Conservation (phyloP, 768 basidiomycete species). For the Auricularia auricula-judae region DNA sequence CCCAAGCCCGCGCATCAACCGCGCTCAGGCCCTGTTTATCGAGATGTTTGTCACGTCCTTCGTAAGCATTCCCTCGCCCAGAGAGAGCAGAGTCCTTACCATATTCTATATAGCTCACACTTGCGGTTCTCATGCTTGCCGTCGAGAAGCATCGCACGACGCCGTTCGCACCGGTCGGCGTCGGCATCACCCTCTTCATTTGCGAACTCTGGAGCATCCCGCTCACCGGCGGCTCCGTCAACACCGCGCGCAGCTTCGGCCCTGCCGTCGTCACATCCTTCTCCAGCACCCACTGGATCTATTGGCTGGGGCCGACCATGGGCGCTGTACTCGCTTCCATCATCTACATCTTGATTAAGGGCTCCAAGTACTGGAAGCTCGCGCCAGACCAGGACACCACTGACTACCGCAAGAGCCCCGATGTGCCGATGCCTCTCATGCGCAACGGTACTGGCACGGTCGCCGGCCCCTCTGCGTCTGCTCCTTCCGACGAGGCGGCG, state of each 20-base stretch:
- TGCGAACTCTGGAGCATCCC: conserved; percentile 37
- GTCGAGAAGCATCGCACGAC: conserved; percentile 58
- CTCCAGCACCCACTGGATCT: conserved; percentile 45
- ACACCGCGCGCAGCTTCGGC: conserved; percentile 59
- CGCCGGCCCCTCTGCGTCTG: too few relatives aligned
- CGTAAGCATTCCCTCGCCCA: conserved; percentile 23
- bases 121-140: conserved; percentile 63
- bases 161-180: conserved; percentile 61
- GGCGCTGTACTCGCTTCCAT: conserved; percentile 48
- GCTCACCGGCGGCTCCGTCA: conserved; percentile 52
- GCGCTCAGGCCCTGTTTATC: conserved; percentile 53
- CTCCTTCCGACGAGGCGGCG: too few relatives aligned
- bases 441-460: background rate
- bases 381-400: conserved; percentile 37
- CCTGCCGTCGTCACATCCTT: conserved; percentile 60
- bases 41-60: conserved; percentile 60
- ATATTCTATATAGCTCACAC: conserved; percentile 7
- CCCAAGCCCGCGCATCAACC: conserved; percentile 36
- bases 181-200: conserved; percentile 54
- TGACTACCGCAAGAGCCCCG: conserved; percentile 20
- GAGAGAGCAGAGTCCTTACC: background rate
- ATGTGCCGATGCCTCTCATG: background rate
- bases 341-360: conserved; percentile 50
- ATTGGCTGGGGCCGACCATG: conserved; percentile 49
- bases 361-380: conserved; percentile 42